These are phyloP conservation scores for Thamnidium elegans DNA, from an alignment of 192 early-diverging fungal species.

Conservation along the genomic window DNA sequence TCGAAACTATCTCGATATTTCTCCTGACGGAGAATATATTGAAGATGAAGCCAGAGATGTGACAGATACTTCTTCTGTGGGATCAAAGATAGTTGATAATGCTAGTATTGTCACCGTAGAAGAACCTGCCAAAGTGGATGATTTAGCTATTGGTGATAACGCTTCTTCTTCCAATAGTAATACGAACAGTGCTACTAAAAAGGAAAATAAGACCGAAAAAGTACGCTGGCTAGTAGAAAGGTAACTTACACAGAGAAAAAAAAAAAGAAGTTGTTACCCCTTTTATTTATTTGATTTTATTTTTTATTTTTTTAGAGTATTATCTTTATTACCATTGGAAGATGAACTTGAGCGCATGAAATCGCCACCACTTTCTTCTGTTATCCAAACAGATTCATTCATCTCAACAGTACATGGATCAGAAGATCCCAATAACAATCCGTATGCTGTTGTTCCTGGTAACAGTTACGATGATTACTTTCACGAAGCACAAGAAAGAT, in stretches of 20 bases:
- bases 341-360: constrained; percentile 40
- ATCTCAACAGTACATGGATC: constrained; percentile 4
- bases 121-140: constrained; percentile 16
- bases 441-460: constrained; percentile 26
- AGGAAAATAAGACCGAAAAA: constrained; percentile 35
- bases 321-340: constrained; percentile 38
- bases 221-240: constrained; percentile 39
- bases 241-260: no score
- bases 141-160: constrained; percentile 18
- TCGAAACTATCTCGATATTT: constrained; percentile 48
- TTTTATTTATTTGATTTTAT: constrained; percentile 14
- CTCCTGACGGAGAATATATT: constrained; percentile 30
- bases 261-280: background rate
- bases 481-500: constrained; percentile 37
- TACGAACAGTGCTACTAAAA: background rate
- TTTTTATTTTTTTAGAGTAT: constrained; percentile 18
- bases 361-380: constrained; percentile 28
- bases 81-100: constrained; percentile 16
- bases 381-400: constrained; percentile 20
- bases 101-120: constrained; percentile 3
- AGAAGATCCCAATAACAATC: background rate
- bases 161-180: background rate
- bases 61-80: constrained; percentile 19
- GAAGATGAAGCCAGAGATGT: constrained; percentile 22
- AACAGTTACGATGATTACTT: constrained; percentile 44